Evolutionary conservation across 2,329 filamentous ascomycete genomes (phyloP), one percentile per base, ranked within the genome.

Genomic region (Botrytis galanthina): DNA sequence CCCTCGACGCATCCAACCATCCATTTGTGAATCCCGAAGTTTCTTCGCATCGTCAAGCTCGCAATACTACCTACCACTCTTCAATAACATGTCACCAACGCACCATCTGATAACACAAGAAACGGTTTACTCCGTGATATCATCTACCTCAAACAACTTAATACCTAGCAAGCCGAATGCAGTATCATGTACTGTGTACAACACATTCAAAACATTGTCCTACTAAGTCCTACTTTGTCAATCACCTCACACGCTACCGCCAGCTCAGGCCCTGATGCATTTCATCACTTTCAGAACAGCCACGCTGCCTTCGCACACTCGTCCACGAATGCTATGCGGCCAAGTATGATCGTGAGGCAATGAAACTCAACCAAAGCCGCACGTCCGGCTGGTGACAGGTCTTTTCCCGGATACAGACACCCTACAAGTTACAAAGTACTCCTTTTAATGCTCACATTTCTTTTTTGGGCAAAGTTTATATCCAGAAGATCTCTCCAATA

Each of bases 121-220:
- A 72, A 54, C 60, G 70, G 48, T 64, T 42, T 54, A 10, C 70
- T 67, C 66, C 46, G 70, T 72, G 62, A 48, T 60, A 48, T 57
- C 71, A 69, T 69, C 57, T 44, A 69, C 74, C 39, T 73, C 73
- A 64, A 69, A 74, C 71, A 60, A 54, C 63, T 72, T 72, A 60
- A 69, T 54, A 57, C 71, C 61, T 42, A 69, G 29, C 73, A 68
- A 57, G n/a, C 63, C 42, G 48, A 35, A 72, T 73, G 60, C 46
- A 61, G 69, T 51, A 71, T 68, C 46, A 57, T 68, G 60, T 39
- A 39, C 35, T 72, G 54, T 72, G 71, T 72, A 73, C 76, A 77
- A 72, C 75, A 67, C 75, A 77, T 74, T 61, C 75, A 75, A 78
- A 77, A 77, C 75, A 75, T 46, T 48, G 71, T 75, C 71, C 75